A percentile compares a stretch with the other conserved stretches of the same genome.
Conservation (phyloP, 129 eudicot genomes). For the Helichrysum umbraculigerum region DNA sequence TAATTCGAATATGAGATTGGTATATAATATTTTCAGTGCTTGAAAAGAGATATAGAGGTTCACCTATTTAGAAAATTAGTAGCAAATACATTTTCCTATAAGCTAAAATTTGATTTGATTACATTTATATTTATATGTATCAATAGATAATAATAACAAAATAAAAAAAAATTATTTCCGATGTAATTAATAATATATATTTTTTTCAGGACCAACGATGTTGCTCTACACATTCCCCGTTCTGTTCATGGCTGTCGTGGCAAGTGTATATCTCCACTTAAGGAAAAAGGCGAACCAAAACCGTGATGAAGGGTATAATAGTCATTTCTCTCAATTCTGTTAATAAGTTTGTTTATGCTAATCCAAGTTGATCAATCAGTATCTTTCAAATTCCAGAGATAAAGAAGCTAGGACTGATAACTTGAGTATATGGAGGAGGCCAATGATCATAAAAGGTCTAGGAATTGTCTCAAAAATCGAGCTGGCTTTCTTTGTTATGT, state of each 20-base stretch:
- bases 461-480: constrained; percentile 81
- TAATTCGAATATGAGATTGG: neutral
- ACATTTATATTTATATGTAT: too few relatives aligned
- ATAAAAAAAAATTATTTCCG: neutral
- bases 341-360: neutral
- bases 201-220: constrained; percentile 47
- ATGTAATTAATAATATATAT: neutral
- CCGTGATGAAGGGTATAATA: constrained; percentile 30
- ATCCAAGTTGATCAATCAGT: neutral
- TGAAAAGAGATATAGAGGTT: neutral
- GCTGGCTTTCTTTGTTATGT: constrained; percentile 62
- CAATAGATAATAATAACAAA: neutral
- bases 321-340: neutral
- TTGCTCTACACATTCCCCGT: constrained; percentile 67
- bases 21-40: neutral
- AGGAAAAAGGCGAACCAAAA: constrained; percentile 35
- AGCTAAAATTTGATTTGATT: neutral
- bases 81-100: neutral
- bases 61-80: neutral
- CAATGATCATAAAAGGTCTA: constrained; percentile 71
- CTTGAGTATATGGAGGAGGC: constrained; percentile 55
- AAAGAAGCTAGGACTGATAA: constrained; percentile 22
- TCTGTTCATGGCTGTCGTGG: constrained; percentile 60
- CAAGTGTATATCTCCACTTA: constrained; percentile 63
- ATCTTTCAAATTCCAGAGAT: constrained; percentile 11